Conservation (phyloP, 352 stramenopile genomes). For the Phytophthora podocarpi region DNA sequence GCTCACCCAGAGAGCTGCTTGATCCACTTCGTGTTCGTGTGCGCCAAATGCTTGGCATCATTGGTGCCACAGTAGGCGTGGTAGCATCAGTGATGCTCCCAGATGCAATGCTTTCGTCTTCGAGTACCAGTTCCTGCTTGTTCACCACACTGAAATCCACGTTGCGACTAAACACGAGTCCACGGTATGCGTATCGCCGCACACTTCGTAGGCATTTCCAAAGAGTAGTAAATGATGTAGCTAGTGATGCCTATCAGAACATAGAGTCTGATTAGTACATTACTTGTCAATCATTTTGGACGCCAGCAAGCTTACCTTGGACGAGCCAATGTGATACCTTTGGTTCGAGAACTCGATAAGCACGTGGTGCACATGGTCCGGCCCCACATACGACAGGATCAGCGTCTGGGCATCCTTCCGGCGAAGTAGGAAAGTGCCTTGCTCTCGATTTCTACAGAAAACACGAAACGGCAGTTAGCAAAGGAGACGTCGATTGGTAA, state of each 20-base stretch:
- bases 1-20: conserved; percentile 45
- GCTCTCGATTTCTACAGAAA: conserved; percentile 47
- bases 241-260: conserved; percentile 48
- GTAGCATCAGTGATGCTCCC: conserved; percentile 19
- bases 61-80: conserved; percentile 31
- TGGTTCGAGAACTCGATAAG: conserved; percentile 77
- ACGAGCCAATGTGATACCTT: conserved; percentile 77
- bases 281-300: not conserved
- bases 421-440: conserved; percentile 80
- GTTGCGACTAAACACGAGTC: conserved; percentile 77
- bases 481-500: not conserved
- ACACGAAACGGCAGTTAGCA: not conserved
- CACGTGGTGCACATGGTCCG: conserved; percentile 76
- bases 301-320: conserved; percentile 51
- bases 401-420: conserved; percentile 84
- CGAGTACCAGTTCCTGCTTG: conserved; percentile 60
- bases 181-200: conserved; percentile 73
- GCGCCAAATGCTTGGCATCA: conserved; percentile 51
- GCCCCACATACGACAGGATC: conserved; percentile 80
- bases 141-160: conserved; percentile 73
- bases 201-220: conserved; percentile 83
- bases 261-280: not conserved
- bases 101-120: conserved; percentile 29
- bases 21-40: conserved; percentile 53
- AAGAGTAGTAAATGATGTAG: conserved; percentile 63